Evolutionary conservation across 768 basidiomycete species (phyloP), one percentile per base, ranked within the genome.

Genomic region (Naganishia onofrii): DNA sequence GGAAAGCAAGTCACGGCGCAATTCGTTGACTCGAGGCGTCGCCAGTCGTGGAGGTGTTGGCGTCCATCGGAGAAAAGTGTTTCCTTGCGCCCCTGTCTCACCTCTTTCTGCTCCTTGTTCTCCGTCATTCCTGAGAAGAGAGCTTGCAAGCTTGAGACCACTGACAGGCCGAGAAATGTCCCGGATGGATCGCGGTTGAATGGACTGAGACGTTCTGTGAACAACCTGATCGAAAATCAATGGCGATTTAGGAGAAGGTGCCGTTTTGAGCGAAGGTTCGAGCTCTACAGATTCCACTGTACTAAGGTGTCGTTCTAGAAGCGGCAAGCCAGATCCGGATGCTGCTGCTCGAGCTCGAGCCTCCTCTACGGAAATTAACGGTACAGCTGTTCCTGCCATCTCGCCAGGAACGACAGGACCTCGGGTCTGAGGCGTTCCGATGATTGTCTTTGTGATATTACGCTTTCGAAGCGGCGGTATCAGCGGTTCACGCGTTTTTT

Each of bases 271-370:
- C 48, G 23, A 26, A n/a, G 48, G 21, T 7, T n/a, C 48, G 48
- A 8, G 2, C n/a, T 3, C 4, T 26, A 51, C 12, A 23, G 23
- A 21, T 23, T 51, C 7, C 21, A 21, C 48, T 51, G 4, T 13
- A 12, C 48, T 21, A 23, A 23, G 6, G 3, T 51, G 48, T 10
- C 42, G 42, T 51, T 55, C 29, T 7, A 32, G 23, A 19, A 55
- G 12, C 28, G 54, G 54, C 13, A 31, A 32, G 5, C 54, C 32
- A 21, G 54, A 42, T 26, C 42, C 29, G 28, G 60, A 63, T 26
- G 12, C n/a, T 19, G 60, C 38, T 1, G 60, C 60, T 42, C 60
- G 60, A 63, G 60, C 60, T 23, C 60, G 60, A 29, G 60, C 60
- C 60, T 44, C 60, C 38, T 42, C 60, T 12, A 63, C 6, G 4